Percentiles rank a stretch among this genome's conserved stretches.
Conservation (phyloP, 2,329 filamentous ascomycete species). For the Pseudopyricularia cyperi region DNA sequence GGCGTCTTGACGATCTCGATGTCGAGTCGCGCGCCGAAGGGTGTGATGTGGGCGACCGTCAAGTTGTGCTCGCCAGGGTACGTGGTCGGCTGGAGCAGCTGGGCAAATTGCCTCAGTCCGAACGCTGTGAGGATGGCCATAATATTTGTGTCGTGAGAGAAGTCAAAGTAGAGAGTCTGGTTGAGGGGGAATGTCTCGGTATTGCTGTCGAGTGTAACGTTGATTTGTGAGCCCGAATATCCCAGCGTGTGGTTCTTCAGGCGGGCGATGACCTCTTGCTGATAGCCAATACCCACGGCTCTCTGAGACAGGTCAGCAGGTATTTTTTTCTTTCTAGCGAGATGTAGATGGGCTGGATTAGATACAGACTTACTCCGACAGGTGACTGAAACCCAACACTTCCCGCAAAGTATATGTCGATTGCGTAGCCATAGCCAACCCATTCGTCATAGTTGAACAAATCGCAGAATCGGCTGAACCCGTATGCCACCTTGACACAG, state of each 20-base stretch:
- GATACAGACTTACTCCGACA: constrained; percentile 33
- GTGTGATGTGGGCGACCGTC: constrained; percentile 53
- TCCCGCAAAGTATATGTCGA: constrained; percentile 54
- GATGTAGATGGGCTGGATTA: not conserved
- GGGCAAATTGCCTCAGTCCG: constrained; percentile 55
- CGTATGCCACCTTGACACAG: constrained; percentile 43
- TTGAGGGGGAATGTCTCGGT: constrained; percentile 58
- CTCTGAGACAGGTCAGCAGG: constrained; percentile 23
- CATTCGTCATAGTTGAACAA: constrained; percentile 68
- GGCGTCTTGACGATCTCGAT: constrained; percentile 63
- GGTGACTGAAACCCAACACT: constrained; percentile 50
- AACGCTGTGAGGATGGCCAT: constrained; percentile 58
- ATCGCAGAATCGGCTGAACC: constrained; percentile 61
- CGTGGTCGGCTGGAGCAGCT: constrained; percentile 39
- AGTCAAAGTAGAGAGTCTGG: constrained; percentile 65
- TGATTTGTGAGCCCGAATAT: constrained; percentile 47
- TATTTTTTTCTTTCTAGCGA: too few relatives aligned
- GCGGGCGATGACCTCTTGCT: constrained; percentile 60
- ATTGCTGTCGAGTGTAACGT: constrained; percentile 57
- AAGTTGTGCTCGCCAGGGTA: constrained; percentile 48
- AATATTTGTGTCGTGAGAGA: constrained; percentile 67
- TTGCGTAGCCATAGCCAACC: constrained; percentile 57
- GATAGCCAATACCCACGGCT: constrained; percentile 61
- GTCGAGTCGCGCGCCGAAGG: constrained; percentile 60
- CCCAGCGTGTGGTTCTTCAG: constrained; percentile 52